Percentiles rank a stretch among this genome's conserved stretches.
Evolutionary conservation across 495 filamentous ascomycete species (phyloP).

Genomic region (Hypoxylon fuscum): DNA sequence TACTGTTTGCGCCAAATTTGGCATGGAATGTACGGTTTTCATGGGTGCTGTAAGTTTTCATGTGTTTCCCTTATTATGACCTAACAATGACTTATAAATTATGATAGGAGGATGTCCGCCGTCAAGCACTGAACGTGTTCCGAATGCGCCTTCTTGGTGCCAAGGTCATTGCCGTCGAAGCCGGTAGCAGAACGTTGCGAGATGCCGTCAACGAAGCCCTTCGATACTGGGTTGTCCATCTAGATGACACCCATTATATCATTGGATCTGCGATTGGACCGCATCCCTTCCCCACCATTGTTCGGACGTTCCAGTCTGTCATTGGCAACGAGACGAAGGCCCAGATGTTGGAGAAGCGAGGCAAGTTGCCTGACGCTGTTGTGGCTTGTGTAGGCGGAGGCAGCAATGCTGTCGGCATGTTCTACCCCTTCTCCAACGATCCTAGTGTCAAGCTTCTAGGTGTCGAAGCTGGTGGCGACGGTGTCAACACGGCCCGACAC

Average conservation of each 20-base stretch:
- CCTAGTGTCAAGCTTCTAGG: slow-evolving; percentile 85
- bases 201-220: slow-evolving; percentile 96
- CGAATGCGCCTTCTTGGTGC: slow-evolving; percentile 95
- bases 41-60: slow-evolving; percentile 76
- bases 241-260: slow-evolving; percentile 94
- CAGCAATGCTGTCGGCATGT: slow-evolving; percentile 91
- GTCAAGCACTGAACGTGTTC: slow-evolving; percentile 95
- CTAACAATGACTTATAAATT: slow-evolving; percentile 23
- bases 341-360: slow-evolving; percentile 81
- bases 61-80: not conserved
- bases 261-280: slow-evolving; percentile 95
- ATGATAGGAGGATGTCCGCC: slow-evolving; percentile 79
- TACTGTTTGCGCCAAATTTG: slow-evolving; percentile 95
- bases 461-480: slow-evolving; percentile 96
- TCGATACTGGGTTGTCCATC: slow-evolving; percentile 84
- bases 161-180: slow-evolving; percentile 84
- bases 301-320: slow-evolving; percentile 92
- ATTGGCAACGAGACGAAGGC: slow-evolving; percentile 92
- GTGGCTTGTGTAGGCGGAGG: slow-evolving; percentile 97
- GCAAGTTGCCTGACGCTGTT: slow-evolving; percentile 93
- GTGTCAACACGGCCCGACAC: slow-evolving; percentile 87
- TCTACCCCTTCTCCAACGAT: slow-evolving; percentile 93
- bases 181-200: slow-evolving; percentile 84
- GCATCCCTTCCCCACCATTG: slow-evolving; percentile 95
- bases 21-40: slow-evolving; percentile 93